Base-by-base conservation (phyloP, 441 rosid genomes). In the Sinapis alba region DNA sequence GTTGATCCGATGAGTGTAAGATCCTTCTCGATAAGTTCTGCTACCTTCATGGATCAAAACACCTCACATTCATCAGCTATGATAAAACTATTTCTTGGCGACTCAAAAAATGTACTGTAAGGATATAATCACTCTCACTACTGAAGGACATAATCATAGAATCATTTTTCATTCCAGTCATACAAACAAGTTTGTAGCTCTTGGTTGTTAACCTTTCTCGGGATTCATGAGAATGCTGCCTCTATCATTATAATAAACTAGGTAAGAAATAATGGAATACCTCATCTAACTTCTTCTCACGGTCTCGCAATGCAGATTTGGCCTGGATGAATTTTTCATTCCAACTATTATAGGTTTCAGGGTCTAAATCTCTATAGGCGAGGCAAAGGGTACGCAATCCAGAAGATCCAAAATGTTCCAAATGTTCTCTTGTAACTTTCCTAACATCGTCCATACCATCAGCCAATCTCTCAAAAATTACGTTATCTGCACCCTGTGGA, bases 351-450 rank as follows among this genome's bases (percentile, higher is more conserved):
- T 97, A 97, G 63, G 83, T 58, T 65, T 86, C 89, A 19, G 97
- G 93, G 80, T 85, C 83, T 81, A 97, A 83, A 78, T 92, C 87
- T 83, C 83, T 87, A 70, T 91, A 97, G 63, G 98, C 99, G 65
- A 97, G 87, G 88, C 99, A 97, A 77, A 97, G 99, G 70, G 99
- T 94, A 28, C 99, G 98, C 72, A 97, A 81, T 69, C 99, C 99
- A 77, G 99, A 86, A 78, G 97, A 84, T 77, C 99, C 99, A 84
- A 89, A 97, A 60, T 91, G 88, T 84, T 93, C 99, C 93, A 97
- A 85, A 76, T 97, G 93, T 61, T 83, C 96, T 84, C 92, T 81
- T 16, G 92, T 91, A 65, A 88, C 84, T 78, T 86, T 93, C 83
- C 89, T 90, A 24, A 92, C 26, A 75, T 86, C 86, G 71, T 87